These are phyloP conservation scores for Penstemon davidsonii DNA, from an alignment of 257 asterid genomes.

Conservation along the genomic window DNA sequence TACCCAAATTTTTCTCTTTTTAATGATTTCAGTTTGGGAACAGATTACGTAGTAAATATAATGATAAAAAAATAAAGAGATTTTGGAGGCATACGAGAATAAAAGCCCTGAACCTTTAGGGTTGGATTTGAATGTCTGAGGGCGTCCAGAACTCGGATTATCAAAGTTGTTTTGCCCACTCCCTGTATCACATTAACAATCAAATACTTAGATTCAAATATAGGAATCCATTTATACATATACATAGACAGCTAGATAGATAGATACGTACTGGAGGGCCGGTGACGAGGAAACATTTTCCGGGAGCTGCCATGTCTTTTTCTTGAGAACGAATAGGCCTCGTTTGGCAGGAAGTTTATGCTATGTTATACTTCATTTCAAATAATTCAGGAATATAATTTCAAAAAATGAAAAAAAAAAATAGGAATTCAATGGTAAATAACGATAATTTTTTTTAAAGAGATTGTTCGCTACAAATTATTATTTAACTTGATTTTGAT, in stretches of 20 bases:
- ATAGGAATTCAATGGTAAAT: too few species aligned
- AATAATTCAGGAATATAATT: too few species aligned
- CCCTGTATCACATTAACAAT: slow-evolving; percentile 42
- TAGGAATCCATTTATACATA: not conserved
- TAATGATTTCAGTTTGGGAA: not conserved
- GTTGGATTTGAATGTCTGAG: slow-evolving; percentile 55
- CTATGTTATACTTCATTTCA: too few species aligned
- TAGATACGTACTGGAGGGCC: slow-evolving; percentile 58
- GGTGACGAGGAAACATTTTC: slow-evolving; percentile 69
- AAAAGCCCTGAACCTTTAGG: slow-evolving; percentile 80
- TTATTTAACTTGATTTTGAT: too few species aligned
- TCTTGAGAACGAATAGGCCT: too few species aligned
- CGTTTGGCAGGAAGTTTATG: too few species aligned
- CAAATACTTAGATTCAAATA: not conserved
- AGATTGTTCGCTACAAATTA: too few species aligned
- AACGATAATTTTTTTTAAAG: too few species aligned
- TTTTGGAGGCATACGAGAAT: slow-evolving; percentile 53
- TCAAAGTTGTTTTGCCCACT: slow-evolving; percentile 81
- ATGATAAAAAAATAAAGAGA: not conserved
- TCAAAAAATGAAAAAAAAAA: too few species aligned
- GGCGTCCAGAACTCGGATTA: slow-evolving; percentile 63
- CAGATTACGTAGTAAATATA: not conserved
- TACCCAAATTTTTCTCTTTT: too few species aligned
- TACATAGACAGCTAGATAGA: not conserved
- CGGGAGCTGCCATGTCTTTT: slow-evolving; percentile 37